phyloP scores from a whole-genome alignment of 2,329 filamentous ascomycete genomes.

The Pseudogymnoascus sp. region DNA sequence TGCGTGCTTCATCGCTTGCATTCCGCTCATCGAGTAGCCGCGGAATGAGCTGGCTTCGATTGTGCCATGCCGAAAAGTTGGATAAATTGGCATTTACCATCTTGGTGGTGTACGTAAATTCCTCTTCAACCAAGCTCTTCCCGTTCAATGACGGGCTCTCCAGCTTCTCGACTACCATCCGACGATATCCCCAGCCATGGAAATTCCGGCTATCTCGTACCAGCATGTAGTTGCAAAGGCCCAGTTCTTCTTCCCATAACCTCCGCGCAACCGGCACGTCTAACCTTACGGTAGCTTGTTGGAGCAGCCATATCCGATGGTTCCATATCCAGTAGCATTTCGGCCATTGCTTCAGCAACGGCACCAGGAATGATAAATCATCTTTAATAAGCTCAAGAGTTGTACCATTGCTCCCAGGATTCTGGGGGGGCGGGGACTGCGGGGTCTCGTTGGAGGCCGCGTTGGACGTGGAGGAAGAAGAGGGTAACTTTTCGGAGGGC shows the following conservation, averaged over 20 bases:
- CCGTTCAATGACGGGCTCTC: constrained; percentile 49
- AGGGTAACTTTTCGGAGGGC: constrained; percentile 53
- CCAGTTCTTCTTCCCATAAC: constrained; percentile 80
- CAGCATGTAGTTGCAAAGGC: constrained; percentile 80
- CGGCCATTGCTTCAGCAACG: constrained; percentile 73
- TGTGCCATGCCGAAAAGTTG: constrained; percentile 97
- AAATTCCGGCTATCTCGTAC: constrained; percentile 82
- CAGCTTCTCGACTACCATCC: constrained; percentile 66
- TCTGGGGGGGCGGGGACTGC: constrained; percentile 38
- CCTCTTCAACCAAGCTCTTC: constrained; percentile 62
- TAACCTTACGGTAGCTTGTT: constrained; percentile 59
- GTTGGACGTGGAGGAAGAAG: constrained; percentile 48
- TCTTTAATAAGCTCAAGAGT: constrained; percentile 51
- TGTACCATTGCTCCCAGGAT: constrained; percentile 44
- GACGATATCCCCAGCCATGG: constrained; percentile 90
- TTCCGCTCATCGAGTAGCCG: constrained; percentile 62
- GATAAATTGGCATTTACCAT: constrained; percentile 82
- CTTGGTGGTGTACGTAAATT: constrained; percentile 83
- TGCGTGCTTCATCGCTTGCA: constrained; percentile 54
- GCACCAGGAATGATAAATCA: constrained; percentile 76
- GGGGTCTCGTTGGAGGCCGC: constrained; percentile 43
- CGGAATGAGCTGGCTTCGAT: constrained; percentile 74
- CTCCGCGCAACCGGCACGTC: constrained; percentile 45
- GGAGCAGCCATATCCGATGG: constrained; percentile 77
- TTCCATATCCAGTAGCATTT: constrained; percentile 99